These are phyloP conservation scores for Amanita fuliginea DNA, from an alignment of 768 basidiomycete species.

Conservation along the genomic window DNA sequence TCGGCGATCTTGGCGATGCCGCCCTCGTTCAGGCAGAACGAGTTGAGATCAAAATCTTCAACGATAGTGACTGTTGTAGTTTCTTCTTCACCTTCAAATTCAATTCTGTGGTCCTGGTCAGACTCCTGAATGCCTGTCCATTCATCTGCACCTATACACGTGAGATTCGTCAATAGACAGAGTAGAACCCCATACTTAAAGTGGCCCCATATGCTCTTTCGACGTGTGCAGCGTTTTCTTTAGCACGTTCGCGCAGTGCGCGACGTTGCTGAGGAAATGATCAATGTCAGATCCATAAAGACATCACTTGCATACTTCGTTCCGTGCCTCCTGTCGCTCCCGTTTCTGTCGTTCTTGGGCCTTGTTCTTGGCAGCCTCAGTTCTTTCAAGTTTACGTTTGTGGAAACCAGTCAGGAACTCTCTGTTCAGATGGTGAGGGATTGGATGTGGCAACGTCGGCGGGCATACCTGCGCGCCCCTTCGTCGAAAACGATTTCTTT, in stretches of 20 bases:
- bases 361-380: conserved; percentile 63
- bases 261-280: conserved; percentile 50
- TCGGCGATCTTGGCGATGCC: neutral
- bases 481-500: conserved; percentile 85
- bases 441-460: conserved; percentile 5
- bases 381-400: conserved; percentile 81
- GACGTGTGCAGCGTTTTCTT: conserved; percentile 65
- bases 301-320: conserved; percentile 46
- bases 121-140: conserved; percentile 33
- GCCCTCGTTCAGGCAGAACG: neutral
- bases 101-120: conserved; percentile 29
- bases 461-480: conserved; percentile 57
- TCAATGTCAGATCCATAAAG: conserved; percentile 9
- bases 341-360: conserved; percentile 71
- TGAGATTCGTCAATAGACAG: neutral
- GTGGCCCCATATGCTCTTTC: conserved; percentile 58
- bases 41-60: conserved; percentile 78
- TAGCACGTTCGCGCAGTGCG: conserved; percentile 66
- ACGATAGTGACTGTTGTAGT: conserved; percentile 86
- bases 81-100: conserved; percentile 77
- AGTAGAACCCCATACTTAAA: neutral
- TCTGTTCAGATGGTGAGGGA: conserved; percentile 28
- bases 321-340: conserved; percentile 59
- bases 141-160: conserved; percentile 23
- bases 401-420: conserved; percentile 91